Evolutionary conservation across 1,284 basidiomycete species (phyloP), one percentile per base, ranked within the genome.

Genomic region (Naganishia albida): DNA sequence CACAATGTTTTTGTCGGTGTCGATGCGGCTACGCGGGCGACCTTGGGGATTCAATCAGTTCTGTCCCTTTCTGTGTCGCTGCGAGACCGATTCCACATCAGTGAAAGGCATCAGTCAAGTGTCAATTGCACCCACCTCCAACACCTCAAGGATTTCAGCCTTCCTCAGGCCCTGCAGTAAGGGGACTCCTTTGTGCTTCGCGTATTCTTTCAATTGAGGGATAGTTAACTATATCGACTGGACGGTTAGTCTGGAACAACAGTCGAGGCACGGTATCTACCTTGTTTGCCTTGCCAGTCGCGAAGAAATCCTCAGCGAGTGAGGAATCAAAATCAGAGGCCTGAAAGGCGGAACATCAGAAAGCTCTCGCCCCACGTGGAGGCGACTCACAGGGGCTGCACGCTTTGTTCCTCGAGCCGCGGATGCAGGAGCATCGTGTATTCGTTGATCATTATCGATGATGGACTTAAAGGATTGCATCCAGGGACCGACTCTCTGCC

Each of bases 401-500:
- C 64, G 55, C 49, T 65, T 65, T 20, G 39, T 51, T 10, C 26
- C 49, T 39, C 46, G 23, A 8, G 44, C 42, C 8, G 46, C 20
- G 15, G 63, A 20, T 25, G 25, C 10, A 23, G 38, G 8, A 39
- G 25, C 30, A 42, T 54, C 20, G 2, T 30, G 23, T 1, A 46
- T 85, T 30, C 85, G 81, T 50, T 85, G 82, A 72, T 94, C 91
- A 12, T 83, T 80, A n/a, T 82, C 77, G 49, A 95, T 77, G 7
- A 81, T 81, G 15, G 80, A 75, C 72, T 91, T 92, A 88, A 90
- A 96, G 65, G 85, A 83, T 68, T 83, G 82, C 74, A 96, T 85
- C 62, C 89, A 80, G 46, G 81, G 78, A 15, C 91, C 91, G 0
- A 88, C 89, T 30, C 88, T 84, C 89, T 91, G n/a, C n/a, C n/a